Evolutionary conservation across 1,284 basidiomycete genomes (phyloP).

Genomic region (Boletus hoseneyae): DNA sequence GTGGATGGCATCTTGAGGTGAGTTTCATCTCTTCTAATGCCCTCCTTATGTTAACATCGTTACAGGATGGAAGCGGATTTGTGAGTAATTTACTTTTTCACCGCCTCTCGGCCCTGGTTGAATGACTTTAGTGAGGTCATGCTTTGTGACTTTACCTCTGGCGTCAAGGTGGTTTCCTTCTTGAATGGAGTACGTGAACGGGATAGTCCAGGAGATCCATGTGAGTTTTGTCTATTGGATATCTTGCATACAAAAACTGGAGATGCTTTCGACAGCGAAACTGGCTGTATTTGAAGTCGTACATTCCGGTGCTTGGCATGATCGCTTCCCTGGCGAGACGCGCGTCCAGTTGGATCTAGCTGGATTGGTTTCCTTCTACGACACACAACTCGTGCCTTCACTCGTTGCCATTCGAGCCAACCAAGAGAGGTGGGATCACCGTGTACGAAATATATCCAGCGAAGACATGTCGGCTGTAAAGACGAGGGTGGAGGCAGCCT

Average conservation of each 20-base stretch:
- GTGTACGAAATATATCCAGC: constrained; percentile 28
- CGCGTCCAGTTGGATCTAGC: constrained; percentile 32
- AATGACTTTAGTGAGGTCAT: constrained; percentile 42
- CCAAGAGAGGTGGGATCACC: constrained; percentile 27
- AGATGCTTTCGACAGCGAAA: neutral
- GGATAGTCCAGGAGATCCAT: too few relatives aligned
- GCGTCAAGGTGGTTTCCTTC: constrained; percentile 38
- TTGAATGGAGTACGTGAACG: constrained; percentile 18
- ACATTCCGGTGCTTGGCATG: constrained; percentile 33
- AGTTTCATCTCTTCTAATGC: neutral
- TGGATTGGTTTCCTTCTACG: constrained; percentile 34
- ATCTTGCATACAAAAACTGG: neutral
- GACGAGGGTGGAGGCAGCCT: constrained; percentile 21
- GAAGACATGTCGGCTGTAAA: constrained; percentile 16
- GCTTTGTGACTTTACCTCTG: constrained; percentile 45
- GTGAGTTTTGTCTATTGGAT: constrained; percentile 7
- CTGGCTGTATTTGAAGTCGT: constrained; percentile 10
- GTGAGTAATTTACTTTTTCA: constrained; percentile 28
- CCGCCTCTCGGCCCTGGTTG: neutral
- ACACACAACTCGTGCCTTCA: constrained; percentile 28
- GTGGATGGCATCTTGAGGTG: constrained; percentile 39
- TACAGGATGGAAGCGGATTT: constrained; percentile 47
- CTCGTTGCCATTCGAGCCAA: constrained; percentile 25
- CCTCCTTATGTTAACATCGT: neutral
- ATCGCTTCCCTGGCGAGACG: constrained; percentile 33